Evolutionary conservation across 177 flowering plant species (phyloP), one percentile per base, ranked within the genome.

Genomic region (Vitis hybrid): DNA sequence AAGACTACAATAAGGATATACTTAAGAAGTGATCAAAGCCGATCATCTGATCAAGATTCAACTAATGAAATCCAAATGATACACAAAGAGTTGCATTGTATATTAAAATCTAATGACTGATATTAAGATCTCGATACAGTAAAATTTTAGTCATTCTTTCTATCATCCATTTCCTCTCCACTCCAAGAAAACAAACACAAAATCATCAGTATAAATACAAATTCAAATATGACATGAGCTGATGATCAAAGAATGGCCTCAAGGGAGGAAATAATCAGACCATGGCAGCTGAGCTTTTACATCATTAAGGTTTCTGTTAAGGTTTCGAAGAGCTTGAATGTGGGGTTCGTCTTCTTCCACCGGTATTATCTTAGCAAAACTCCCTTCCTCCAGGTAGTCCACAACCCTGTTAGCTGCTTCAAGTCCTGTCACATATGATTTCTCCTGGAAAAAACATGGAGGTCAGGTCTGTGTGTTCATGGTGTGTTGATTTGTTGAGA

Each of bases 381-480:
- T 76, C 61, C 91, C 90, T 64, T 86, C 88, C 58, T 68, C 89
- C 7, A 86, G 80, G 75, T 76, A 78, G 66, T 88, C 89, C 32
- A 90, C 81, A 45, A 81, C 88, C 51, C 87, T 75, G 76, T 87
- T 90, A 7, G 92, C 91, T 57, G 95, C 91, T 80, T 90, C 91
- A 10, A 88, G 84, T 15, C 92, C 91, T 0, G 87, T 84, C 11
- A 88, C 90, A 74, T 84, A 86, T 58, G 87, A 81, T 71, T 86
- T 89, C 74, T 89, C 94, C 90, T 88, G 77, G 57, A 0, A 65
- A 49, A 23, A 18, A 14, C 45, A 48, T 14, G n/a, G n/a, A 57
- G 17, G 13, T 12, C n/a, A 23, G 12, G 45, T 39, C 45, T 14
- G 14, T 2, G 64, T 18, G 2, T 48, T 62, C 32, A 23, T 52